These are phyloP conservation scores for Tetrapisispora pingtungensis DNA, from an alignment of 805 yeast genomes.

Conservation along the genomic window DNA sequence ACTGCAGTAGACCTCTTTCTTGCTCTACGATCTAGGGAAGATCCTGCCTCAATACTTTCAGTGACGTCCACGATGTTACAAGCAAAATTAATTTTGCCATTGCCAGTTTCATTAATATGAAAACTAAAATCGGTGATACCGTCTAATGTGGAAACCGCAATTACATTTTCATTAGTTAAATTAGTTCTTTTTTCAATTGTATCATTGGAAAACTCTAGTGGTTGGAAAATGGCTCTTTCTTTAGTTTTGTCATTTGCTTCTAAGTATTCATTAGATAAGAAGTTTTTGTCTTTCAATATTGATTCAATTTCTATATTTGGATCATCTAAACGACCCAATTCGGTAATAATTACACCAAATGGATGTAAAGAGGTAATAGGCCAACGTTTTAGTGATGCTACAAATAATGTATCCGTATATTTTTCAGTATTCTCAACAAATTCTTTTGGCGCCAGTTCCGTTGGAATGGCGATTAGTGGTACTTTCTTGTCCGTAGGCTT, in stretches of 20 bases:
- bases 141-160: slow-evolving; percentile 28
- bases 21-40: slow-evolving; percentile 76
- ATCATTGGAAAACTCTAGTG: slow-evolving; percentile 15
- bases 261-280: slow-evolving; percentile 72
- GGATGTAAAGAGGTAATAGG: slow-evolving; percentile 98
- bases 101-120: slow-evolving; percentile 56
- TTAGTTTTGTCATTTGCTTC: slow-evolving; percentile 30
- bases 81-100: slow-evolving; percentile 60
- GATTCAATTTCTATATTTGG: slow-evolving; percentile 76
- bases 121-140: slow-evolving; percentile 62
- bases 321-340: slow-evolving; percentile 72
- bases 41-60: slow-evolving; percentile 58
- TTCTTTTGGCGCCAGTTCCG: slow-evolving; percentile 94
- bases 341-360: slow-evolving; percentile 85
- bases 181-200: slow-evolving; percentile 11
- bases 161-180: slow-evolving; percentile 21
- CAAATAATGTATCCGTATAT: slow-evolving; percentile 73
- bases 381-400: slow-evolving; percentile 96
- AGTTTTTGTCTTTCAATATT: slow-evolving; percentile 77
- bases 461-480: slow-evolving; percentile 97
- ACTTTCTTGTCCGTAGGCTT: slow-evolving; percentile 97
- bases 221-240: slow-evolving; percentile 23
- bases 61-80: slow-evolving; percentile 80
- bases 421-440: slow-evolving; percentile 86
- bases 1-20: slow-evolving; percentile 87